Conservation (phyloP, 768 basidiomycete species). For the Glaciozyma martinii region DNA sequence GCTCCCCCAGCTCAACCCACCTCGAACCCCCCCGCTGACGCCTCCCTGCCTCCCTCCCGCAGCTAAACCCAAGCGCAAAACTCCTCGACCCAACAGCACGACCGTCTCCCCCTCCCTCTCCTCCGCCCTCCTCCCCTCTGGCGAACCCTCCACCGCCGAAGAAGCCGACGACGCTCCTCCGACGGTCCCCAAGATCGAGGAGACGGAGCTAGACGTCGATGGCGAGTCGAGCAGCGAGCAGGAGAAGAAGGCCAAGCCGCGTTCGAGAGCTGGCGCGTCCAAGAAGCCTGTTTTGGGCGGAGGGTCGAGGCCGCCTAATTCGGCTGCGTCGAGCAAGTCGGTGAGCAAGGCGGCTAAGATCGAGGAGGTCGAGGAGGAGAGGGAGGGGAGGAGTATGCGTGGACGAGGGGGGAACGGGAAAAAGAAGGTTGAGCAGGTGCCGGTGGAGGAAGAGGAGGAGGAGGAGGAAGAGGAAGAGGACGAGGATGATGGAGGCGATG, state of each 20-base stretch:
- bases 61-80: conserved; percentile 1
- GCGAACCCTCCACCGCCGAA: background rate
- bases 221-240: background rate
- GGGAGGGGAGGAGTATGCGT: background rate
- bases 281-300: too few relatives aligned
- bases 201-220: background rate
- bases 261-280: too few relatives aligned
- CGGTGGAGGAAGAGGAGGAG: background rate
- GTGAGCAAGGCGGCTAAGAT: background rate
- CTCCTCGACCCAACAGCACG: background rate
- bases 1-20: too few relatives aligned
- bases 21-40: too few relatives aligned
- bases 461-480: conserved; percentile 36
- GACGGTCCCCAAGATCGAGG: conserved; percentile 1
- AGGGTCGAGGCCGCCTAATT: too few relatives aligned
- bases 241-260: too few relatives aligned
- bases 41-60: background rate
- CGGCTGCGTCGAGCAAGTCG: background rate
- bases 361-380: background rate
- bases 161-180: background rate
- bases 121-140: background rate
- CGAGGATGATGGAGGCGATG: conserved; percentile 51
- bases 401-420: background rate
- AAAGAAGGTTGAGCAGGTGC: background rate
- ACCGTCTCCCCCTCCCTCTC: background rate